Evolutionary conservation across 2,329 filamentous ascomycete genomes (phyloP).

Genomic region (Reticulascus tulasneorum): DNA sequence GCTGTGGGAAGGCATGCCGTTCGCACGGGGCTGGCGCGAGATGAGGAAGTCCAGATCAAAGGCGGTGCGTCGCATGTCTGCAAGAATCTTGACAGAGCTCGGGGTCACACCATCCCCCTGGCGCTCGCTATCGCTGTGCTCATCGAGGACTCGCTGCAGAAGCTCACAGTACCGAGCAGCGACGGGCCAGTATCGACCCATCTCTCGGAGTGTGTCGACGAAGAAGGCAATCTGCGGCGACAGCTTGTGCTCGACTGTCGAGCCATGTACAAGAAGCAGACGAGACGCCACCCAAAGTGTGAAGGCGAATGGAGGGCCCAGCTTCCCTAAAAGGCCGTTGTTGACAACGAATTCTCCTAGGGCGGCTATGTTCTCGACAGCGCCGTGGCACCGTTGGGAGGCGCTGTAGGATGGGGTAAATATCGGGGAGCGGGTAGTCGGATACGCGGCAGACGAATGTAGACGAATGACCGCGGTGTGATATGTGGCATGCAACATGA

Average conservation of each 20-base stretch:
- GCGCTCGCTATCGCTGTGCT: constrained; percentile 74
- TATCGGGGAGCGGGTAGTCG: constrained; percentile 80
- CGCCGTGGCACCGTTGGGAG: constrained; percentile 74
- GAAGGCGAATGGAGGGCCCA: constrained; percentile 89
- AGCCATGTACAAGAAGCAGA: constrained; percentile 82
- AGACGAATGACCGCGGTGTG: constrained; percentile 86
- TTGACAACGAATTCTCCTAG: constrained; percentile 75
- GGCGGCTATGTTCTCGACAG: constrained; percentile 77
- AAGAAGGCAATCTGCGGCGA: constrained; percentile 77
- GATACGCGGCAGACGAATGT: constrained; percentile 89
- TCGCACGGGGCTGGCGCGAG: constrained; percentile 64
- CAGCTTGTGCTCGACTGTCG: constrained; percentile 80
- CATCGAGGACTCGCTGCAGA: constrained; percentile 78
- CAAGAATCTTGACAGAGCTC: constrained; percentile 78
- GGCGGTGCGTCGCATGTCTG: constrained; percentile 86
- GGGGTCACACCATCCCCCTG: constrained; percentile 73
- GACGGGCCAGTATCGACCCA: constrained; percentile 83
- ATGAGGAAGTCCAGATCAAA: constrained; percentile 90
- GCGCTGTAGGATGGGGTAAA: constrained; percentile 88
- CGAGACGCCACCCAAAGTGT: constrained; percentile 89
- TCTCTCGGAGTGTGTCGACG: constrained; percentile 73
- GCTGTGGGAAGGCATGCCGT: constrained; percentile 31
- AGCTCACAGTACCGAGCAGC: constrained; percentile 77
- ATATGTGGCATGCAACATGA: constrained; percentile 88
- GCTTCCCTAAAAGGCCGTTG: constrained; percentile 70